Percentiles rank a stretch among this genome's conserved stretches.
Evolutionary conservation across 768 basidiomycete genomes (phyloP).

Genomic region (Nevesoporus exiguus): DNA sequence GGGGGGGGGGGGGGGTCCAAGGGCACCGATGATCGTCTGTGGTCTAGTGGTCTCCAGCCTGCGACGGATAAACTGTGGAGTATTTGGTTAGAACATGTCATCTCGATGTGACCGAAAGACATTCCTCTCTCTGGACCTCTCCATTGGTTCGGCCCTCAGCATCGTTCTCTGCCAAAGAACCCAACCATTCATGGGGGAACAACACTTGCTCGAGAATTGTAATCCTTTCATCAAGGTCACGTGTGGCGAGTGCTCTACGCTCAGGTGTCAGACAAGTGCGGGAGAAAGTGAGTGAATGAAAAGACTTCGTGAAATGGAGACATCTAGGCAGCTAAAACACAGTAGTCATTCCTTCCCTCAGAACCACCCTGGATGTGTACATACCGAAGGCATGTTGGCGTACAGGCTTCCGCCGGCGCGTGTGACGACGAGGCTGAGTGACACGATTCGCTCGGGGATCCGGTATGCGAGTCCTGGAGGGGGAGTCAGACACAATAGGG

Average conservation of each 20-base stretch:
- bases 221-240: conserved; percentile 46
- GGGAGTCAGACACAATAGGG: not conserved
- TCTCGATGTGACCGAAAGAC: conserved; percentile 2
- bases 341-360: not conserved
- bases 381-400: conserved; percentile 63
- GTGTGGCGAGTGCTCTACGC: conserved; percentile 34
- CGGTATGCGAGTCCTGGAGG: conserved; percentile 59
- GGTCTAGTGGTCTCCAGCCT: conserved; percentile 52
- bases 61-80: conserved; percentile 39
- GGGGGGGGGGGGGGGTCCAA: too few species aligned
- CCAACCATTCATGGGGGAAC: conserved; percentile 61
- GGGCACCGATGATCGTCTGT: conserved; percentile 55
- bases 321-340: conserved; percentile 39
- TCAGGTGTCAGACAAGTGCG: conserved; percentile 4
- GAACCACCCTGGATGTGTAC: conserved; percentile 15
- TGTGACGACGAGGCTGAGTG: conserved; percentile 66
- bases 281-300: not conserved
- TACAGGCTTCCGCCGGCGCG: conserved; percentile 58
- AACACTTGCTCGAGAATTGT: conserved; percentile 53
- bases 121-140: conserved; percentile 55
- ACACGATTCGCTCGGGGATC: conserved; percentile 64
- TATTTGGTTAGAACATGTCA: not conserved
- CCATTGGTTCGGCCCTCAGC: conserved; percentile 58
- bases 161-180: conserved; percentile 49
- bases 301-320: conserved; percentile 34